These are phyloP conservation scores for Thelephora aurantiotincta DNA, from an alignment of 768 basidiomycete genomes.

Conservation along the genomic window DNA sequence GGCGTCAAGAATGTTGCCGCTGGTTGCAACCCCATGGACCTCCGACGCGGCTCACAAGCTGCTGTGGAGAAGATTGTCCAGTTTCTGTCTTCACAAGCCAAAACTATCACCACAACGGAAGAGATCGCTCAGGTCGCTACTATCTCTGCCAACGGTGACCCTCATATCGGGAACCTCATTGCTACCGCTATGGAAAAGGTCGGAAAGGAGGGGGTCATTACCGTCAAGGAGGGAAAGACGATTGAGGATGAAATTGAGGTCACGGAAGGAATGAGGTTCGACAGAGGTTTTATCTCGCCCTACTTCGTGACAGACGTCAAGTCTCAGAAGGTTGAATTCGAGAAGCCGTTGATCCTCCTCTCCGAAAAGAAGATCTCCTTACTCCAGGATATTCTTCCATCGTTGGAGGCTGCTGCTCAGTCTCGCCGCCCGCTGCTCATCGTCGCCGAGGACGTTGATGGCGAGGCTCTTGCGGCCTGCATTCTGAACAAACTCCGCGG, in stretches of 20 bases:
- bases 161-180: constrained; percentile 85
- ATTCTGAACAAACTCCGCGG: constrained; percentile 99
- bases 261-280: constrained; percentile 99
- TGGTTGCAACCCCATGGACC: constrained; percentile 99
- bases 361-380: constrained; percentile 97
- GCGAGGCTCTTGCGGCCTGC: constrained; percentile 93
- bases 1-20: constrained; percentile 99
- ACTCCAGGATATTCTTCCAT: constrained; percentile 89
- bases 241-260: constrained; percentile 99
- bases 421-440: constrained; percentile 84
- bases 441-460: constrained; percentile 96
- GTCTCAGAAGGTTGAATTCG: constrained; percentile 88
- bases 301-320: constrained; percentile 99
- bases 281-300: constrained; percentile 94
- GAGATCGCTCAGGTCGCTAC: constrained; percentile 99
- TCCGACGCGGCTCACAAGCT: constrained; percentile 93
- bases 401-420: constrained; percentile 73
- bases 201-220: constrained; percentile 99
- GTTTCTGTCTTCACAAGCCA: constrained; percentile 77
- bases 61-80: constrained; percentile 77
- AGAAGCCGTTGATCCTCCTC: constrained; percentile 89
- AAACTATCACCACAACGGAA: constrained; percentile 90
- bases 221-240: constrained; percentile 96
- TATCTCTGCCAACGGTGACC: constrained; percentile 70
- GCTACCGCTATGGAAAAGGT: constrained; percentile 99